These are phyloP conservation scores for Aspergillus melleus DNA, from an alignment of 2,329 filamentous ascomycete species.

Conservation along the genomic window DNA sequence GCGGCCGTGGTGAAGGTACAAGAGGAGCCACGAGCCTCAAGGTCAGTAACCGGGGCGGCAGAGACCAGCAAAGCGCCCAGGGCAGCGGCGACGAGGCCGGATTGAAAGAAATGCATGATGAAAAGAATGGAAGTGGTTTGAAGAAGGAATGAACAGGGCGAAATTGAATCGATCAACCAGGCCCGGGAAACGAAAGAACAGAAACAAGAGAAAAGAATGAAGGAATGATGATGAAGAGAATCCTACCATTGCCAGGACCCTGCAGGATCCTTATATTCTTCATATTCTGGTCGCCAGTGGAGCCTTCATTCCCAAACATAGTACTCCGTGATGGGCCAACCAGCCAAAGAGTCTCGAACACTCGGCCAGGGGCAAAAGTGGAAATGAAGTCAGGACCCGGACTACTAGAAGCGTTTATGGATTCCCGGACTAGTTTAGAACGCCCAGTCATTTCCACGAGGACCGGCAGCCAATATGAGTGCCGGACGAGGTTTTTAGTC, in stretches of 20 bases:
- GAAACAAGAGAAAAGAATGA: neutral
- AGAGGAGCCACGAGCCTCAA: constrained; percentile 6
- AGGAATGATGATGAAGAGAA: neutral
- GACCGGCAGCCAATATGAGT: neutral
- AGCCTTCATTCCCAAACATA: neutral
- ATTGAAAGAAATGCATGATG: neutral
- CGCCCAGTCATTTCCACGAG: neutral
- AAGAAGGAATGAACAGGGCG: neutral
- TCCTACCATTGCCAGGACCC: neutral
- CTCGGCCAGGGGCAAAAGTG: neutral
- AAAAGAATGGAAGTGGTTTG: neutral
- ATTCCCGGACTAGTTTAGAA: neutral
- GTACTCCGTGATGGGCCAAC: neutral
- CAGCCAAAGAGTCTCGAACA: neutral
- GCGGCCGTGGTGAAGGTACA: constrained; percentile 35
- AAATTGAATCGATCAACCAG: neutral
- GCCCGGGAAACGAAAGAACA: neutral
- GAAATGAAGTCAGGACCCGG: neutral
- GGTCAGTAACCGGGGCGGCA: neutral
- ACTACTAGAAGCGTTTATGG: neutral
- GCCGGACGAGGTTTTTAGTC: neutral
- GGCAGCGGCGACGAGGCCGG: neutral
- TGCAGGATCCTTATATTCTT: neutral
- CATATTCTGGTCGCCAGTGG: neutral
- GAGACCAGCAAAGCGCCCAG: neutral